These are phyloP conservation scores for Hysterangium stoloniferum DNA, from an alignment of 768 basidiomycete genomes.

Conservation along the genomic window DNA sequence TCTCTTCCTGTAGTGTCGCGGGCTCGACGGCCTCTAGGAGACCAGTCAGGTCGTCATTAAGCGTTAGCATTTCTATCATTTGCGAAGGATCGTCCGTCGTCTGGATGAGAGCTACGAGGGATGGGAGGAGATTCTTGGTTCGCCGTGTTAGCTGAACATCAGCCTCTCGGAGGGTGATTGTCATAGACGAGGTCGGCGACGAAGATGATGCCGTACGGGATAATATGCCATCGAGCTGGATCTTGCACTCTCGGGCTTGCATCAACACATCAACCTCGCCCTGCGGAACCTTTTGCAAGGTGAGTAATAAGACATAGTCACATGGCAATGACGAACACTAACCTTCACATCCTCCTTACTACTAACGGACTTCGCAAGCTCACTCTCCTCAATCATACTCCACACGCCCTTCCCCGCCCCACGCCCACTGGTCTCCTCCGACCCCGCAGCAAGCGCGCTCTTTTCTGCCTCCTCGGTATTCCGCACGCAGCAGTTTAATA, in stretches of 20 bases:
- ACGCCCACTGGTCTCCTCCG: slow-evolving; percentile 35
- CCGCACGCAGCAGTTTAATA: slow-evolving; percentile 81
- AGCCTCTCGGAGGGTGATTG: slow-evolving; percentile 12
- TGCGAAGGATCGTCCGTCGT: slow-evolving; percentile 43
- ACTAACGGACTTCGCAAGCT: slow-evolving; percentile 64
- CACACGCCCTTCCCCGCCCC: slow-evolving; percentile 62
- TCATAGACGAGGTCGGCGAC: slow-evolving; percentile 17
- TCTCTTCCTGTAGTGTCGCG: not conserved
- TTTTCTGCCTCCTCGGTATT: slow-evolving; percentile 86
- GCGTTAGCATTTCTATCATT: slow-evolving; percentile 56
- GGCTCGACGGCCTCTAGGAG: slow-evolving; percentile 29
- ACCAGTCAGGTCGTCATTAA: slow-evolving; percentile 65
- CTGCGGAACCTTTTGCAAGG: slow-evolving; percentile 18
- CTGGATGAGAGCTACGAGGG: slow-evolving; percentile 47
- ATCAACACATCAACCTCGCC: slow-evolving; percentile 37
- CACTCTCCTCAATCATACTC: slow-evolving; percentile 82
- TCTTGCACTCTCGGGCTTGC: slow-evolving; percentile 33
- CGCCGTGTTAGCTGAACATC: slow-evolving; percentile 38
- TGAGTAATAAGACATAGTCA: too few species aligned
- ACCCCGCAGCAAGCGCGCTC: slow-evolving; percentile 19
- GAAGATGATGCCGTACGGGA: slow-evolving; percentile 19
- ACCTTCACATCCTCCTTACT: slow-evolving; percentile 40
- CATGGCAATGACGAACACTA: slow-evolving; percentile 34
- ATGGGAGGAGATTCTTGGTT: slow-evolving; percentile 43
- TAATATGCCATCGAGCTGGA: slow-evolving; percentile 30